These are phyloP conservation scores for Acanthamoeba royreba DNA, from an alignment of 208 protist species.

Conservation along the genomic window DNA sequence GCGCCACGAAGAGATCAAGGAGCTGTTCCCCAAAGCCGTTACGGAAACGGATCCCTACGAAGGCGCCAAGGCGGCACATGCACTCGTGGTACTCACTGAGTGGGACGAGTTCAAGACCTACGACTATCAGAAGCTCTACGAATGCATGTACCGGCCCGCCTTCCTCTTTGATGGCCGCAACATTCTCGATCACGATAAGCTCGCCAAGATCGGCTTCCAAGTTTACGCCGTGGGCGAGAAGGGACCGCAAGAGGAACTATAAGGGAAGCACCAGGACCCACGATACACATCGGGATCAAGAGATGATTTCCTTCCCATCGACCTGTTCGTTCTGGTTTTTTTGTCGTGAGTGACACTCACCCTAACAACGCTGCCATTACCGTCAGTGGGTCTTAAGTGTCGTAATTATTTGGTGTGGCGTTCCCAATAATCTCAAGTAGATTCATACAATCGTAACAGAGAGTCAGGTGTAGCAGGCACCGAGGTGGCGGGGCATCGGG, in stretches of 20 bases:
- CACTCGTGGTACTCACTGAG: conserved; percentile 93
- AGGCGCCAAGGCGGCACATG: conserved; percentile 83
- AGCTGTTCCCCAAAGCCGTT: conserved; percentile 35
- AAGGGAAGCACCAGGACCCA: no score
- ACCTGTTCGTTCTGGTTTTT: no score
- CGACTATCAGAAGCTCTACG: conserved; percentile 77
- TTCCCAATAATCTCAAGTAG: no score
- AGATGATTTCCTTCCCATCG: no score
- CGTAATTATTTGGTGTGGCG: no score
- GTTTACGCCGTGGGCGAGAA: conserved; percentile 85
- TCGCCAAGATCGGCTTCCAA: conserved; percentile 88
- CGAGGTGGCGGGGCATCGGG: background rate
- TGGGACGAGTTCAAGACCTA: conserved; percentile 94
- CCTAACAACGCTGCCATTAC: no score
- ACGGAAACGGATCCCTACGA: conserved; percentile 74
- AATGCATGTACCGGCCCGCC: conserved; percentile 91
- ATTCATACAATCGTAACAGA: background rate
- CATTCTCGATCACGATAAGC: conserved; percentile 79
- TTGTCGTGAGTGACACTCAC: no score
- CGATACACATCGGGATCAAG: no score
- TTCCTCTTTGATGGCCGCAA: conserved; percentile 95
- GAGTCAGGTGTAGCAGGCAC: background rate
- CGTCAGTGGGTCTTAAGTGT: no score
- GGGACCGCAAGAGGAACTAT: background rate
- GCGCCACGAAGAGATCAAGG: conserved; percentile 61